Evolutionary conservation across 768 basidiomycete species (phyloP).

Genomic region (Leccinum aurantiacum): DNA sequence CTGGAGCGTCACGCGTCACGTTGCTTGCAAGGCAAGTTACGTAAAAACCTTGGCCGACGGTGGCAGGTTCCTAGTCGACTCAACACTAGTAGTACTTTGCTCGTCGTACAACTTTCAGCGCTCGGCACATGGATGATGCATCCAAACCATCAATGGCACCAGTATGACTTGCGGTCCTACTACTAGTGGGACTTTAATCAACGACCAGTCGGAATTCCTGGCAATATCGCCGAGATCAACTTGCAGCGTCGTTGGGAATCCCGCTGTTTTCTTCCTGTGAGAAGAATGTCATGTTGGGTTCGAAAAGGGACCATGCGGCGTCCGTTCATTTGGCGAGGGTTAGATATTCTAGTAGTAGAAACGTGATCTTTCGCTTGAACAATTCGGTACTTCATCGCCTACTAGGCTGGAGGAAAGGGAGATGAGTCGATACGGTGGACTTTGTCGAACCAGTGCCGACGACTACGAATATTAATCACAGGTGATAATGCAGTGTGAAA

Average conservation of each 20-base stretch:
- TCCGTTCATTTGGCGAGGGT: neutral
- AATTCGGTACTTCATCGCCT: neutral
- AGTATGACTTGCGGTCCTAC: neutral
- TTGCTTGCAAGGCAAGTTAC: neutral
- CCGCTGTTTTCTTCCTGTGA: neutral
- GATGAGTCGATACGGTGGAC: neutral
- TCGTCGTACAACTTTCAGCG: neutral
- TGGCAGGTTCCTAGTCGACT: neutral
- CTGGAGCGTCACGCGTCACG: neutral
- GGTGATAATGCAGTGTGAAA: neutral
- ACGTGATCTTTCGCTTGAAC: neutral
- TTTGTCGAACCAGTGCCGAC: neutral
- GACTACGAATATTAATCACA: too few species aligned
- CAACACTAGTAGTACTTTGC: neutral
- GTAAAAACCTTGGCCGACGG: neutral
- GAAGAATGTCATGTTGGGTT: neutral
- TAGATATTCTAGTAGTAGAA: neutral
- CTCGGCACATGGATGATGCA: neutral
- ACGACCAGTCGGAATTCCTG: neutral
- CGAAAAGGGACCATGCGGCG: neutral
- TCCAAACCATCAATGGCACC: neutral
- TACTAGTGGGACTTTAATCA: neutral
- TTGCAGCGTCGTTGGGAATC: neutral
- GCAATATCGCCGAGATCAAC: neutral
- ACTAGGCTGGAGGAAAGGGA: neutral